These are phyloP conservation scores for Starmerella sp. DNA, from an alignment of 805 yeast genomes.

Conservation along the genomic window DNA sequence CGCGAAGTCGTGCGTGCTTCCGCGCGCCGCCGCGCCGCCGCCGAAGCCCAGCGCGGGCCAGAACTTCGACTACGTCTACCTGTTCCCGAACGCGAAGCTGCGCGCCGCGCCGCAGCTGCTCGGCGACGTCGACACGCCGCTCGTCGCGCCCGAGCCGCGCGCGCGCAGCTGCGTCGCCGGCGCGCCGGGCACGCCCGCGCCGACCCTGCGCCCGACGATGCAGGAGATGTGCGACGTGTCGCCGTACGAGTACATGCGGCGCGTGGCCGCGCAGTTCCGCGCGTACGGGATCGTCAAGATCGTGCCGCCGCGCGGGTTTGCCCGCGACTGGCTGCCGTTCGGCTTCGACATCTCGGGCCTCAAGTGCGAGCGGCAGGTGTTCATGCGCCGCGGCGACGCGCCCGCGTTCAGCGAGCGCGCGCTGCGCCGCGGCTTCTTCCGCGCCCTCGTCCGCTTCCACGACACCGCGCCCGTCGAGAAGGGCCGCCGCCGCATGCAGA, in stretches of 20 bases:
- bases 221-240: slow-evolving; percentile 1
- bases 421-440: slow-evolving; percentile 11
- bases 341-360: slow-evolving; percentile 7
- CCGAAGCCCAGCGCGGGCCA: background rate
- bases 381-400: background rate
- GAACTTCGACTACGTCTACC: background rate
- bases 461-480: background rate
- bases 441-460: slow-evolving; percentile 15
- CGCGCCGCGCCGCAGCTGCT: background rate
- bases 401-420: background rate
- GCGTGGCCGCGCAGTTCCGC: background rate
- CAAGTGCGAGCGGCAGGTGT: slow-evolving; percentile 3
- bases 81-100: background rate
- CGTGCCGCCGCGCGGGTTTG: background rate
- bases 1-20: background rate
- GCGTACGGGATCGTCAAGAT: slow-evolving; percentile 9
- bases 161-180: background rate
- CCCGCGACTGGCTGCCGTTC: slow-evolving; percentile 2
- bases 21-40: background rate
- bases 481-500: background rate
- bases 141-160: background rate
- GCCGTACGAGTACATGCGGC: background rate
- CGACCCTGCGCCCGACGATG: background rate
- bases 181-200: background rate
- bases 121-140: background rate